Evolutionary conservation across 1,284 basidiomycete species (phyloP).

Genomic region (Coniferiporia sulphurascens): DNA sequence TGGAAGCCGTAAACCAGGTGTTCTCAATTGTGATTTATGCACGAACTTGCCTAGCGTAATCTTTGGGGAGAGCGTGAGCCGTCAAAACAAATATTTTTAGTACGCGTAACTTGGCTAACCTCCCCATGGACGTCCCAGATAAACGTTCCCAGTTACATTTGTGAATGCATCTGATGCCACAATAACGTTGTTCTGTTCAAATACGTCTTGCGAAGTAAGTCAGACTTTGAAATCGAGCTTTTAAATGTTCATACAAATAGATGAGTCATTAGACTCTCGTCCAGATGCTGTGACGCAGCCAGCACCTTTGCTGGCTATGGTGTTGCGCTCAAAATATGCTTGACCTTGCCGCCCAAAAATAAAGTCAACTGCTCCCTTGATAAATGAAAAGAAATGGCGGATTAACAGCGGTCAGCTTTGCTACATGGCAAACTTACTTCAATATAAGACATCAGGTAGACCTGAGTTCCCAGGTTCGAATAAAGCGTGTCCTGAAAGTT

Average conservation of each 20-base stretch:
- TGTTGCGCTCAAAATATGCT: conserved; percentile 45
- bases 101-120: conserved; percentile 24
- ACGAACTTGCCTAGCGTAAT: conserved; percentile 34
- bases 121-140: conserved; percentile 50
- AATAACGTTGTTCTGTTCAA: conserved; percentile 44
- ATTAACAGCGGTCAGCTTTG: neutral
- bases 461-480: conserved; percentile 45
- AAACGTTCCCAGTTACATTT: conserved; percentile 34
- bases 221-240: neutral
- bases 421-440: conserved; percentile 29
- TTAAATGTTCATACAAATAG: conserved; percentile 35
- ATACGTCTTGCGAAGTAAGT: conserved; percentile 33
- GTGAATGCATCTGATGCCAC: conserved; percentile 40
- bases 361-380: conserved; percentile 51
- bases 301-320: conserved; percentile 34
- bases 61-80: conserved; percentile 19
- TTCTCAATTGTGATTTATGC: neutral
- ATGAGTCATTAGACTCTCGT: conserved; percentile 40
- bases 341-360: conserved; percentile 41
- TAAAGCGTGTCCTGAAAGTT: conserved; percentile 31
- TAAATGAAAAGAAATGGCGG: conserved; percentile 20
- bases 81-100: neutral
- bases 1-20: conserved; percentile 10
- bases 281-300: conserved; percentile 52
- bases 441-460: conserved; percentile 43